phyloP scores from a whole-genome alignment of 1,284 basidiomycete genomes.

The Sanghuangporus baumii region DNA sequence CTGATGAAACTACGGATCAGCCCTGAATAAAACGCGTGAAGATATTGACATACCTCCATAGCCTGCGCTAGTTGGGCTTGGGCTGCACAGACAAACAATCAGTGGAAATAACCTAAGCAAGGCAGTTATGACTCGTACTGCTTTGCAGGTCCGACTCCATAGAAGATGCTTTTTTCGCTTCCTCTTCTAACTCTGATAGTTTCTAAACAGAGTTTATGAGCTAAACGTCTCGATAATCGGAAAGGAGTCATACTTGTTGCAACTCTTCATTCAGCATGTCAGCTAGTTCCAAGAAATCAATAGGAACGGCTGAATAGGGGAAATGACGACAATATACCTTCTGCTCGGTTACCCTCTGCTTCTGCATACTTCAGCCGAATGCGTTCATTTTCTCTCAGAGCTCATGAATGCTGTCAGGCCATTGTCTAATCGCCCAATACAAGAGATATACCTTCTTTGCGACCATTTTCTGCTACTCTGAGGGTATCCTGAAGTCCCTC shows the following conservation, averaged over 20 bases:
- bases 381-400: slow-evolving; percentile 8
- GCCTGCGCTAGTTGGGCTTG: background rate
- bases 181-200: background rate
- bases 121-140: background rate
- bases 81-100: background rate
- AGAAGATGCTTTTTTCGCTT: background rate
- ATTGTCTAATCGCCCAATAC: background rate
- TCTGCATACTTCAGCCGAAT: slow-evolving; percentile 10
- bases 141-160: slow-evolving; percentile 1
- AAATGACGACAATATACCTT: background rate
- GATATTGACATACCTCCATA: background rate
- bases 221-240: no score
- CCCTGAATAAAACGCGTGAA: no score
- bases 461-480: slow-evolving; percentile 2
- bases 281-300: background rate
- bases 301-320: background rate
- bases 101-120: background rate
- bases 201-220: background rate
- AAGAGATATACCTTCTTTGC: background rate
- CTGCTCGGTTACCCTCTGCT: slow-evolving; percentile 9
- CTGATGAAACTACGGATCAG: background rate
- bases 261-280: slow-evolving; percentile 9
- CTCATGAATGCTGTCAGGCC: background rate
- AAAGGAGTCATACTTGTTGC: background rate
- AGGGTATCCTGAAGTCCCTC: slow-evolving; percentile 1